Evolutionary conservation across 495 filamentous ascomycete genomes (phyloP), one percentile per base, ranked within the genome.

Genomic region (Parathielavia hyrcaniae): DNA sequence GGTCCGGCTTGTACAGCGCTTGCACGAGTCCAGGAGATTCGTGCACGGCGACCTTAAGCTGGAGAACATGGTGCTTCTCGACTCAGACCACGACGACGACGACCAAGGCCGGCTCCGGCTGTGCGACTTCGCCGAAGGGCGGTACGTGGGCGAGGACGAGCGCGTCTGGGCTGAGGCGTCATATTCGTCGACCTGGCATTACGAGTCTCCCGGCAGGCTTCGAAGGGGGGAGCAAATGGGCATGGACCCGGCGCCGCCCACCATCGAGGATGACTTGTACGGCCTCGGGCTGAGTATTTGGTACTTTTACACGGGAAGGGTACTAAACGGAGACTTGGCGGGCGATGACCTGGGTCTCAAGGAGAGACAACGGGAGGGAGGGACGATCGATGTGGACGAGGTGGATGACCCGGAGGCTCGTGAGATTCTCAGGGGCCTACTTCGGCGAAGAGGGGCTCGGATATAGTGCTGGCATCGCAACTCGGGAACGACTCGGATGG

Each of bases 301-400:
- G 57, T 41, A 53, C 14, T 53, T 59, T 40, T 59, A 59, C 13
- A 59, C 57, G 16, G 57, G 57, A 41, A 59, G 34, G 41, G 40
- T 48, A 0, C 57, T 49, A 26, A 13, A 59, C 32, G 57, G 22
- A 41, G 49, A 48, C n/a, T 0, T 47, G 14, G 41, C 26, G 32
- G 39, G 40, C 23, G 43, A 59, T 47, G 39, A 46, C 22, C 0
- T 39, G 34, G 49, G 30, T 53, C 41, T 53, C 6, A 53, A 59
- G 34, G 49, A 52, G 49, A 49, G 45, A 16, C 45, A 57, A 34
- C 44, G 35, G 32, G 41, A 41, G 32, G 34, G 53, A 30, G 32
- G 39, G 20, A 47, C 53, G 6, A 34, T 55, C 13, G 32, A 55
- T 19, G 32, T 55, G 13, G 19, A 19, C 19, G 3, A 23, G 47